These are phyloP conservation scores for Porpolomopsis calyptriformis DNA, from an alignment of 768 basidiomycete genomes.

Conservation along the genomic window DNA sequence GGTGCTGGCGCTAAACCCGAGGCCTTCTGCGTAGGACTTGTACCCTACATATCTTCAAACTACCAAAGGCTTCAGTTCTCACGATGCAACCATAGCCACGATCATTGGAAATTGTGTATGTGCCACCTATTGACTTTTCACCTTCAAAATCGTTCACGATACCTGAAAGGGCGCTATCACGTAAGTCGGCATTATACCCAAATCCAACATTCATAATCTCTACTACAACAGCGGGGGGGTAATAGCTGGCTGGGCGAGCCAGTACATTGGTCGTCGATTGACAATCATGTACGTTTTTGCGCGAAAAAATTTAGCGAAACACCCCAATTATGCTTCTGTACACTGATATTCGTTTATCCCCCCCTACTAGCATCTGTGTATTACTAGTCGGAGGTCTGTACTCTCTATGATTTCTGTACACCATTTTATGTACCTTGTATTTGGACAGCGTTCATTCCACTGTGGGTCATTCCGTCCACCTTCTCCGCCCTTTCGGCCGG, in stretches of 20 bases:
- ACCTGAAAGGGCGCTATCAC: constrained; percentile 28
- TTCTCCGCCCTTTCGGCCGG: constrained; percentile 69
- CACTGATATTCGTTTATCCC: constrained; percentile 6
- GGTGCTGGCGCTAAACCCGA: not conserved
- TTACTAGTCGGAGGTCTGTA: constrained; percentile 37
- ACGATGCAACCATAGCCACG: constrained; percentile 59
- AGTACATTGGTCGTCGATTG: constrained; percentile 74
- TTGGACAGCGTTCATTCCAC: constrained; percentile 43
- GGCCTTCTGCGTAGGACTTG: constrained; percentile 36
- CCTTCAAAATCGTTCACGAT: constrained; percentile 1
- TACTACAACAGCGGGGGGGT: constrained; percentile 42
- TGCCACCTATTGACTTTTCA: constrained; percentile 6
- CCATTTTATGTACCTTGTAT: not conserved
- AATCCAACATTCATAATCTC: not conserved
- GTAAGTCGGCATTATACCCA: constrained; percentile 13
- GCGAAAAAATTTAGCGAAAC: too few species aligned
- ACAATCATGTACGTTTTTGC: constrained; percentile 64
- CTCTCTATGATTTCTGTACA: not conserved
- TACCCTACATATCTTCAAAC: constrained; percentile 67
- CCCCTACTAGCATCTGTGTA: constrained; percentile 35
- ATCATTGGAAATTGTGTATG: constrained; percentile 67
- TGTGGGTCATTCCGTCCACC: constrained; percentile 72
- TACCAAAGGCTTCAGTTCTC: constrained; percentile 48
- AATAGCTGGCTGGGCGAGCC: constrained; percentile 62
- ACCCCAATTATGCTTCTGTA: too few species aligned